phyloP scores from a whole-genome alignment of 805 yeast genomes.

The Cyberlindnera sargentensis region DNA sequence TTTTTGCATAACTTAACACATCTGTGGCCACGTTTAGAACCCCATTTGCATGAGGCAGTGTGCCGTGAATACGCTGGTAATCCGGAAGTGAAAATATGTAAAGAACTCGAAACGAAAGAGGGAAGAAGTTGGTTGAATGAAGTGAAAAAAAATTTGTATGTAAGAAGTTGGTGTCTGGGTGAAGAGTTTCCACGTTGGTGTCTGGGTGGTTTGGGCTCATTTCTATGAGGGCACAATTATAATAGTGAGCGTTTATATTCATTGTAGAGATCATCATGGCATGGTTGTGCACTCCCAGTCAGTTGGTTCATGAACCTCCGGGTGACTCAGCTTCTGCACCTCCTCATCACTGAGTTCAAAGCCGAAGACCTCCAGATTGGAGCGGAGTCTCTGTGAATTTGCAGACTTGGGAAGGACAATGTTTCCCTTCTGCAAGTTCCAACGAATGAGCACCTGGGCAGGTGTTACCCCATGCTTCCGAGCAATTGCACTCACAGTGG shows the following conservation, averaged over 20 bases:
- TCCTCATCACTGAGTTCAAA: constrained; percentile 40
- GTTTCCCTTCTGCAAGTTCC: constrained; percentile 54
- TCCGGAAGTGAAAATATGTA: constrained; percentile 25
- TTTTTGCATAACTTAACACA: constrained; percentile 21
- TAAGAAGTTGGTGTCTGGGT: neutral
- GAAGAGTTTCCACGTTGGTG: neutral
- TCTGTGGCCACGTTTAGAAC: constrained; percentile 6
- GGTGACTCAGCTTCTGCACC: constrained; percentile 37
- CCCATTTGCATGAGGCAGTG: constrained; percentile 2
- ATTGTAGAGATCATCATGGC: constrained; percentile 3
- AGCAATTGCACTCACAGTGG: constrained; percentile 35
- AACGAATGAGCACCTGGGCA: constrained; percentile 48
- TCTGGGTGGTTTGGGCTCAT: neutral
- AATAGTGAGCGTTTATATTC: neutral
- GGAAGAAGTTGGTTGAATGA: neutral
- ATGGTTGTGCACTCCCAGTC: constrained; percentile 49
- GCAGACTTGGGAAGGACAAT: constrained; percentile 48
- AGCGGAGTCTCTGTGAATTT: constrained; percentile 27
- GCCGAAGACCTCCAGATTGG: constrained; percentile 34
- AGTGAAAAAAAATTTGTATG: neutral
- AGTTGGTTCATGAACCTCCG: constrained; percentile 59
- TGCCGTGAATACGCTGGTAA: constrained; percentile 24
- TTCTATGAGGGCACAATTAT: neutral
- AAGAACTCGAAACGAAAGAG: constrained; percentile 9
- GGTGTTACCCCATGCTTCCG: constrained; percentile 33